Evolutionary conservation across 192 early-diverging fungal species (phyloP).

Genomic region (Helicostylum pulchrum): DNA sequence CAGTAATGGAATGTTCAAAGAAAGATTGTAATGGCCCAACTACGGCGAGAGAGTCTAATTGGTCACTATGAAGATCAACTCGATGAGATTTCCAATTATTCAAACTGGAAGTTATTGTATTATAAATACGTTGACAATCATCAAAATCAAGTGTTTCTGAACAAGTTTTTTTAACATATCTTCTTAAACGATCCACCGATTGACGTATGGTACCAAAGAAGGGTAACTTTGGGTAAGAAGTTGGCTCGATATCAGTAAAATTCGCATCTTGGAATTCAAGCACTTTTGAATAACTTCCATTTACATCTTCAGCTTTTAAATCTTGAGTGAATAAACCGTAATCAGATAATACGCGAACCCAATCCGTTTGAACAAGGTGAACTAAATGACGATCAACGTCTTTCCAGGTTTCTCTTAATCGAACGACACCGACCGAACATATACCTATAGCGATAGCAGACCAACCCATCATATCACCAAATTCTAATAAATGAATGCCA

Average conservation of each 20-base stretch:
- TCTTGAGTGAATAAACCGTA: conserved; percentile 51
- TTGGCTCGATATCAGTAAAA: neutral
- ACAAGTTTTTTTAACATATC: conserved; percentile 32
- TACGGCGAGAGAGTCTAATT: neutral
- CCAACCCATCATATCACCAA: conserved; percentile 67
- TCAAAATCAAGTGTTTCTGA: conserved; percentile 33
- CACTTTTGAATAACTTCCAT: neutral
- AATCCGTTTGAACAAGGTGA: conserved; percentile 48
- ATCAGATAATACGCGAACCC: conserved; percentile 57
- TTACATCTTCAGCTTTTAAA: conserved; percentile 26
- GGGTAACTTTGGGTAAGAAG: conserved; percentile 40
- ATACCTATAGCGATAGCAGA: conserved; percentile 64
- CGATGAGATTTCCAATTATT: neutral
- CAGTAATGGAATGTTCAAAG: conserved; percentile 23
- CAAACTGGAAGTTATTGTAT: conserved; percentile 26
- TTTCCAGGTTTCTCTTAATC: conserved; percentile 70
- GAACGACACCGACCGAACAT: conserved; percentile 60
- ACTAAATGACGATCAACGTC: conserved; percentile 48
- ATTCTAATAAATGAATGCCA: conserved; percentile 46
- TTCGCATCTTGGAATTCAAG: neutral
- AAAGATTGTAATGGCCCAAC: conserved; percentile 28
- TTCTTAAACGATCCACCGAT: conserved; percentile 42
- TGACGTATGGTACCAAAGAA: conserved; percentile 64
- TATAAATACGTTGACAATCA: conserved; percentile 40
- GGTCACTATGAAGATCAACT: neutral